A percentile compares a stretch with the other conserved stretches of the same genome.
phyloP scores from a whole-genome alignment of 768 basidiomycete species.

The Boletellus emodensis region DNA sequence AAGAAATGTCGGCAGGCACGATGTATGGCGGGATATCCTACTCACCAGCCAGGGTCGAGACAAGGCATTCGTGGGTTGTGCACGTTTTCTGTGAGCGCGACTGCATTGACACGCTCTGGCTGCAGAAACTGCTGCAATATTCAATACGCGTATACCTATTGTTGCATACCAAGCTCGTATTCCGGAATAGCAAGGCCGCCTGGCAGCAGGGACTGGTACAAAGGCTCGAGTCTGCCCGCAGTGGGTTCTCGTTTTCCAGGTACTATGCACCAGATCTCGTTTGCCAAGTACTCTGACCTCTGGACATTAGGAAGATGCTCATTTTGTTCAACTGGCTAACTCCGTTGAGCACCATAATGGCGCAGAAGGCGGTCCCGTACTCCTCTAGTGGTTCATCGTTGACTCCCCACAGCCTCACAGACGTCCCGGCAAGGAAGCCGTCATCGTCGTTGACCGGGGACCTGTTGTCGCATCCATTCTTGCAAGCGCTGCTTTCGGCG shows the following conservation, averaged over 20 bases:
- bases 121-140: slow-evolving; percentile 85
- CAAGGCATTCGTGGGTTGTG: slow-evolving; percentile 70
- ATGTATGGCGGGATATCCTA: slow-evolving; percentile 79
- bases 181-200: slow-evolving; percentile 39
- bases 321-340: slow-evolving; percentile 83
- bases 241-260: slow-evolving; percentile 76
- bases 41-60: slow-evolving; percentile 77
- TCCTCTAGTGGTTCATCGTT: slow-evolving; percentile 35
- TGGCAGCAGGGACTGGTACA: slow-evolving; percentile 57
- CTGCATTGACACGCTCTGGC: background rate
- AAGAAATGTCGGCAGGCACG: slow-evolving; percentile 51
- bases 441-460: slow-evolving; percentile 12
- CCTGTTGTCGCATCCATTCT: slow-evolving; percentile 51
- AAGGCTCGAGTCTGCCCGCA: slow-evolving; percentile 49
- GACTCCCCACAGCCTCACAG: slow-evolving; percentile 19
- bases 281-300: slow-evolving; percentile 1
- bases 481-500: slow-evolving; percentile 72
- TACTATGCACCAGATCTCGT: slow-evolving; percentile 25
- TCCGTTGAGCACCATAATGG: slow-evolving; percentile 66
- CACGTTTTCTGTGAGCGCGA: background rate
- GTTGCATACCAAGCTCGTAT: slow-evolving; percentile 56
- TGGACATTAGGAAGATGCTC: slow-evolving; percentile 60
- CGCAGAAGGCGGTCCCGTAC: slow-evolving; percentile 65
- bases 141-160: slow-evolving; percentile 69
- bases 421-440: slow-evolving; percentile 7